phyloP scores from a whole-genome alignment of 805 yeast genomes.

The Yarrowia sp. region DNA sequence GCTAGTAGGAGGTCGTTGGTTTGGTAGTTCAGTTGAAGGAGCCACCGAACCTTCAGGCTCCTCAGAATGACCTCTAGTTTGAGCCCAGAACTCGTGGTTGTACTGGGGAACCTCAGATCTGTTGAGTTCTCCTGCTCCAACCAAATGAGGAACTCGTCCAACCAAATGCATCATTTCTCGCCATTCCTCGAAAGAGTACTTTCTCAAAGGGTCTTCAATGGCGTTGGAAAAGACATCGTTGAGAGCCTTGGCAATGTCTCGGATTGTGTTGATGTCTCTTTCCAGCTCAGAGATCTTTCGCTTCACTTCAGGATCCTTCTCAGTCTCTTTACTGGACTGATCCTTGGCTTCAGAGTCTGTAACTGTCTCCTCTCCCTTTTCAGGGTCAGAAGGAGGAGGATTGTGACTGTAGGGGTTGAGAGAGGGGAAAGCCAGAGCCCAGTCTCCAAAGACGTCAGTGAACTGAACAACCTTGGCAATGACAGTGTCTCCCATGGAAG shows the following conservation, averaged over 20 bases:
- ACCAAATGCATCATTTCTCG: slow-evolving; percentile 48
- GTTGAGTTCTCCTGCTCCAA: slow-evolving; percentile 71
- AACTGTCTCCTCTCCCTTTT: slow-evolving; percentile 4
- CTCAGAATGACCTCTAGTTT: slow-evolving; percentile 18
- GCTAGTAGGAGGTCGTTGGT: not conserved
- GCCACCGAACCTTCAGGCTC: not conserved
- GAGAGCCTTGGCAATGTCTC: slow-evolving; percentile 25
- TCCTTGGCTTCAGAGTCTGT: slow-evolving; percentile 8
- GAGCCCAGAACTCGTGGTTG: slow-evolving; percentile 34
- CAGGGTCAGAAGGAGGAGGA: not conserved
- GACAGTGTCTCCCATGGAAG: slow-evolving; percentile 69
- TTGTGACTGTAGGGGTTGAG: slow-evolving; percentile 2
- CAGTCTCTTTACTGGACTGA: slow-evolving; percentile 3
- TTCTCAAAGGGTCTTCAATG: slow-evolving; percentile 49
- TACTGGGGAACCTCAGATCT: slow-evolving; percentile 15
- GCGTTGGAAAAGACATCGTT: slow-evolving; percentile 21
- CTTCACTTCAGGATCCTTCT: slow-evolving; percentile 9
- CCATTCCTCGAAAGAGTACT: slow-evolving; percentile 64
- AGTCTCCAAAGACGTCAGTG: slow-evolving; percentile 42
- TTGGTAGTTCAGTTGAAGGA: not conserved
- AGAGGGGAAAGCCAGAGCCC: slow-evolving; percentile 40
- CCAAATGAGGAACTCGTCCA: slow-evolving; percentile 43
- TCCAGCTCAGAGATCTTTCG: slow-evolving; percentile 19
- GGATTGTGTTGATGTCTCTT: slow-evolving; percentile 3
- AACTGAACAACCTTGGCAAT: slow-evolving; percentile 41